These are phyloP conservation scores for Suillus variegatus DNA, from an alignment of 768 basidiomycete species.

Conservation along the genomic window DNA sequence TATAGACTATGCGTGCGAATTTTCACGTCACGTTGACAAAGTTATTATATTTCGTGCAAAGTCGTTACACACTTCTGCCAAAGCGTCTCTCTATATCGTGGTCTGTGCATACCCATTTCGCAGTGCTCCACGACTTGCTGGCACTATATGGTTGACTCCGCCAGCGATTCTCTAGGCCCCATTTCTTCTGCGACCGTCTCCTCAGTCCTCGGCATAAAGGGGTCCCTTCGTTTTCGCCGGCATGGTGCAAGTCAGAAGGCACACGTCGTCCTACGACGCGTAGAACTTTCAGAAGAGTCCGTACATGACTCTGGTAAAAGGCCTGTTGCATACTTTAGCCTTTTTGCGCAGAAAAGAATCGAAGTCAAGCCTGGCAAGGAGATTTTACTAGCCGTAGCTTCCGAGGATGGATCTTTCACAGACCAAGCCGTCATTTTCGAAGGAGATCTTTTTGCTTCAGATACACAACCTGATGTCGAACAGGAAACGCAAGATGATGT, in stretches of 20 bases:
- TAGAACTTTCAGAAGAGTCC: constrained; percentile 48
- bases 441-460: constrained; percentile 44
- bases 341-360: constrained; percentile 70
- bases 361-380: constrained; percentile 72
- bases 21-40: constrained; percentile 13
- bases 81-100: constrained; percentile 12
- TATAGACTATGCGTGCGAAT: constrained; percentile 2
- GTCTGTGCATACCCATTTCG: constrained; percentile 11
- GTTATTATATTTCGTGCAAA: constrained; percentile 13
- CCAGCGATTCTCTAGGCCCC: constrained; percentile 35
- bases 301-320: constrained; percentile 41
- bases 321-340: constrained; percentile 53
- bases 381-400: constrained; percentile 60
- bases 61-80: constrained; percentile 9
- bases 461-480: constrained; percentile 40
- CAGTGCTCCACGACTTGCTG: constrained; percentile 16
- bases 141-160: constrained; percentile 38
- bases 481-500: constrained; percentile 42
- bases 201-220: constrained; percentile 63
- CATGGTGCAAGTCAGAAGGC: constrained; percentile 70
- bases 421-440: constrained; percentile 62
- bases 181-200: constrained; percentile 39
- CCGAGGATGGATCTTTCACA: constrained; percentile 52
- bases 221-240: constrained; percentile 61
- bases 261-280: constrained; percentile 67